phyloP scores from a whole-genome alignment of 139 green algal species.

The Astrephomene gubernaculifera region DNA sequence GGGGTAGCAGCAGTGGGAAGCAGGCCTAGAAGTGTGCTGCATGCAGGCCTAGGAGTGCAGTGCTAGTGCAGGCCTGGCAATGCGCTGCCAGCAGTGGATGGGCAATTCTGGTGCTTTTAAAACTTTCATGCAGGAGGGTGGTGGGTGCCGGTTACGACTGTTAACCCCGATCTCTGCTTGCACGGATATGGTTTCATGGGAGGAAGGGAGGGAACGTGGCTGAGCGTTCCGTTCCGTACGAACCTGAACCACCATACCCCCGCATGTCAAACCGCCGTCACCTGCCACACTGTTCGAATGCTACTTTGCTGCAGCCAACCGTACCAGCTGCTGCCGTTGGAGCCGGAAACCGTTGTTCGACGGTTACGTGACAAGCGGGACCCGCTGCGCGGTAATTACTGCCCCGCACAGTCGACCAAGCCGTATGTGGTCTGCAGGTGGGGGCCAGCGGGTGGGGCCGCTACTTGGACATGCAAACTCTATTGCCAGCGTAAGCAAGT shows the following conservation, averaged over 20 bases:
- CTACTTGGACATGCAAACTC: too few species aligned
- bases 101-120: too few species aligned
- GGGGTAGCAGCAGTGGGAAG: neutral
- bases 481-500: neutral
- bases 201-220: too few species aligned
- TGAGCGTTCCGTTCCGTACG: too few species aligned
- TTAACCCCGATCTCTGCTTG: too few species aligned
- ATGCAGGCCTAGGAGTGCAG: neutral
- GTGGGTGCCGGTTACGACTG: too few species aligned
- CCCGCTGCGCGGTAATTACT: conserved; percentile 58
- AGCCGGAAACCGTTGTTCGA: conserved; percentile 41
- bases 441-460: neutral
- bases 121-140: too few species aligned
- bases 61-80: too few species aligned
- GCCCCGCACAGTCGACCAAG: conserved; percentile 31
- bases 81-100: too few species aligned
- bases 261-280: too few species aligned
- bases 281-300: too few species aligned
- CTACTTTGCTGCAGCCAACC: neutral
- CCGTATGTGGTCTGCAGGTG: conserved; percentile 41
- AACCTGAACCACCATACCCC: neutral
- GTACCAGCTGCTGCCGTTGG: conserved; percentile 31
- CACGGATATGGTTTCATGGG: too few species aligned
- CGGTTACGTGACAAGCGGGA: conserved; percentile 45
- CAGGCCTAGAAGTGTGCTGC: neutral